Conservation (phyloP, 495 filamentous ascomycete genomes). For the Penicillium roqueforti region DNA sequence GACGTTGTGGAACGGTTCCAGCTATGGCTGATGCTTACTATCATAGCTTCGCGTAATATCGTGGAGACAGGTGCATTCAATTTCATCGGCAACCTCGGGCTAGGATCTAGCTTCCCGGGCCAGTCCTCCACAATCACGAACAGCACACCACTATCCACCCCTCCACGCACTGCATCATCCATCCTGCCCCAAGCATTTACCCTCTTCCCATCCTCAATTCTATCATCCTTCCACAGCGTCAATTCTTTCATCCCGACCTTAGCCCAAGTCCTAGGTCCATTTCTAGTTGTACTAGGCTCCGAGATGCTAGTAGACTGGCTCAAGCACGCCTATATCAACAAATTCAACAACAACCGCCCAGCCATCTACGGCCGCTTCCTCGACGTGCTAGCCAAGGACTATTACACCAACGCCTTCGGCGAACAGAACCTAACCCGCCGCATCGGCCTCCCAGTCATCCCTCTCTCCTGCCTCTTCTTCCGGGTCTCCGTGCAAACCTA, state of each 20-base stretch:
- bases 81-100: constrained; percentile 30
- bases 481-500: constrained; percentile 93
- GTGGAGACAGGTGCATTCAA: constrained; percentile 74
- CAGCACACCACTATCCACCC: constrained; percentile 45
- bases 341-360: constrained; percentile 96
- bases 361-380: constrained; percentile 83
- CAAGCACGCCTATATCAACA: constrained; percentile 95
- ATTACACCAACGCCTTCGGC: constrained; percentile 93
- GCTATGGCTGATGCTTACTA: constrained; percentile 92
- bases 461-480: constrained; percentile 91
- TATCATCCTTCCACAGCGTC: constrained; percentile 42
- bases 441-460: constrained; percentile 87
- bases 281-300: constrained; percentile 86
- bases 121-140: constrained; percentile 39
- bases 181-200: constrained; percentile 85
- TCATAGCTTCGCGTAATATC: constrained; percentile 92
- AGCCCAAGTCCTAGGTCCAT: constrained; percentile 85
- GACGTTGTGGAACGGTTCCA: constrained; percentile 98
- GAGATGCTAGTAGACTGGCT: constrained; percentile 98
- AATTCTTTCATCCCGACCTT: constrained; percentile 60
- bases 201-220: constrained; percentile 61
- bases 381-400: constrained; percentile 92
- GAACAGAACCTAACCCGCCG: constrained; percentile 86
- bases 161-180: constrained; percentile 50
- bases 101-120: constrained; percentile 31